Percentiles rank a stretch among this genome's conserved stretches.
Conservation (phyloP, 106 monocot genomes). For the Alisma plantagoaquatica region DNA sequence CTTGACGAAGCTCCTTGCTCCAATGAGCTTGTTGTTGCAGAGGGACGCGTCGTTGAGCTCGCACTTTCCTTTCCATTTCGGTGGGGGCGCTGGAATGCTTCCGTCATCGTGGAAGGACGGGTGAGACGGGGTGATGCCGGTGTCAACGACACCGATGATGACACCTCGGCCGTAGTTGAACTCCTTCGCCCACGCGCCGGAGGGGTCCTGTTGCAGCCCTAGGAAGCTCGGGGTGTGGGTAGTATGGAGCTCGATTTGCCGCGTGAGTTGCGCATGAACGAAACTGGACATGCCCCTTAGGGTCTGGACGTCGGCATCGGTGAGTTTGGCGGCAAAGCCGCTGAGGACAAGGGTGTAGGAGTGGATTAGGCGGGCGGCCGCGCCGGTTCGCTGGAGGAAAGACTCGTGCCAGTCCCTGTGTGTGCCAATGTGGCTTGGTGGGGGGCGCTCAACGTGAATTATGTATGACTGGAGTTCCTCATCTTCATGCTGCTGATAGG, state of each 20-base stretch:
- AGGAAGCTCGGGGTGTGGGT: conserved; percentile 73
- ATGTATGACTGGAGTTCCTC: no score
- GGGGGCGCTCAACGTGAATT: no score
- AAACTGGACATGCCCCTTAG: conserved; percentile 31
- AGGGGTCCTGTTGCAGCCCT: conserved; percentile 61
- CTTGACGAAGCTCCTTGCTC: conserved; percentile 56
- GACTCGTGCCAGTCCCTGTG: no score
- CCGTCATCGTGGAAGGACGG: no score
- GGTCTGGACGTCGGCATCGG: conserved; percentile 23
- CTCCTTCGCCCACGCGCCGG: conserved; percentile 56
- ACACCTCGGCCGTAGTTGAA: no score
- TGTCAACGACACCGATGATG: conserved; percentile 44
- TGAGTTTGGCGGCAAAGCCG: conserved; percentile 60
- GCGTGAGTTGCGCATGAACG: conserved; percentile 43
- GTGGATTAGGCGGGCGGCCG: conserved; percentile 38
- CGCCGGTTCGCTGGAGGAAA: no score
- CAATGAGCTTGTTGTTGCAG: no score
- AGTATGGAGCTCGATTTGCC: conserved; percentile 69
- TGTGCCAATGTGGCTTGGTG: no score
- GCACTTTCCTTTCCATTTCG: conserved; percentile 23
- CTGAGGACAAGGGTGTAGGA: conserved; percentile 58
- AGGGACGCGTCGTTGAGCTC: conserved; percentile 7
- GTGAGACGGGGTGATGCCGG: conserved; percentile 49
- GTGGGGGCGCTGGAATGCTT: conserved; percentile 3
- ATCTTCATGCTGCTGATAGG: no score